Evolutionary conservation across 495 filamentous ascomycete species (phyloP).

Genomic region (Margaritispora aquatica): DNA sequence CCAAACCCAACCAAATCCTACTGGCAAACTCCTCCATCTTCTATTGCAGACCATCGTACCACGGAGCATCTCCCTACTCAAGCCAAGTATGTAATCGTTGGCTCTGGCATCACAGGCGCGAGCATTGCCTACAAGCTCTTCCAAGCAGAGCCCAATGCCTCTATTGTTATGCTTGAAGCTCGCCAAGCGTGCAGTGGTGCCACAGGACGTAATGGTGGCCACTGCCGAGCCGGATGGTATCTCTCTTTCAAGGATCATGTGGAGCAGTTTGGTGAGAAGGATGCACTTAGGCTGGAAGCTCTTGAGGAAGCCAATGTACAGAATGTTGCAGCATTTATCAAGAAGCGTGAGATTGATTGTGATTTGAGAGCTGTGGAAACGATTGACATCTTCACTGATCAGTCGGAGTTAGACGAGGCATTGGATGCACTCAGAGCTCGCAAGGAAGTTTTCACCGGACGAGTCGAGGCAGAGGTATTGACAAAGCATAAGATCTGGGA

Average conservation of each 20-base stretch:
- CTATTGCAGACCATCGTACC: conserved; percentile 47
- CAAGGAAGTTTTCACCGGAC: conserved; percentile 33
- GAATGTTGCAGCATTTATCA: conserved; percentile 44
- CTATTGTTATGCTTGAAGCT: conserved; percentile 48
- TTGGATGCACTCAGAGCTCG: conserved; percentile 36
- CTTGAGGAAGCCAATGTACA: conserved; percentile 49
- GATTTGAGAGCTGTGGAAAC: conserved; percentile 43
- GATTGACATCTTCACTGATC: conserved; percentile 49
- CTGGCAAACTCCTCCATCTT: conserved; percentile 46
- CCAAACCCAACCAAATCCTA: conserved; percentile 56
- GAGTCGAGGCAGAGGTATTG: conserved; percentile 24
- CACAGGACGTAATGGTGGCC: conserved; percentile 47
- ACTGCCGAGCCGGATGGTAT: conserved; percentile 11
- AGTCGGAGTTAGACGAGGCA: conserved; percentile 34
- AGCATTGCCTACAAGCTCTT: neutral
- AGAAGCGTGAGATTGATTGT: conserved; percentile 42
- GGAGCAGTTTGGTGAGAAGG: conserved; percentile 29
- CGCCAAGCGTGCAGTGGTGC: conserved; percentile 50
- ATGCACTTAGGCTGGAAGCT: conserved; percentile 45
- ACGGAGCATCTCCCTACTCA: conserved; percentile 73
- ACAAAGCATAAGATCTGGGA: conserved; percentile 38
- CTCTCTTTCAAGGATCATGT: conserved; percentile 36
- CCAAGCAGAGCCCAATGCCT: conserved; percentile 1
- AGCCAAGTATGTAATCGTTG: conserved; percentile 68
- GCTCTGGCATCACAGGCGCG: conserved; percentile 4